Evolutionary conservation across 2,329 filamentous ascomycete genomes (phyloP), one percentile per base, ranked within the genome.

Genomic region (Beauveria pseudobassiana): DNA sequence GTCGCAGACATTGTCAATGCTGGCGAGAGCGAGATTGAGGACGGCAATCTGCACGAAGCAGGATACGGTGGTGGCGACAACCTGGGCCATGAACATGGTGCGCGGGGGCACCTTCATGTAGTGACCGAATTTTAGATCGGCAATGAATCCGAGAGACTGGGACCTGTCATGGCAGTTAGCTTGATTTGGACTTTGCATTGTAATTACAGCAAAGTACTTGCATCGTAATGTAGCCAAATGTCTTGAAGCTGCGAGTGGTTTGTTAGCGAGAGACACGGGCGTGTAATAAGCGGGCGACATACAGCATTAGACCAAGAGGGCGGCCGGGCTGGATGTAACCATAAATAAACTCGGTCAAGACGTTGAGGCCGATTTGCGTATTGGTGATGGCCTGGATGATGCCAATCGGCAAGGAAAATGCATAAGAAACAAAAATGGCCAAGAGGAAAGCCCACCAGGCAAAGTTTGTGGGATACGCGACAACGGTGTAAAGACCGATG

Each of bases 301-400:
- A 89, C 76, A 91, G 79, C 88, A 92, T 91, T 64, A 91, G 82
- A 0, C 86, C 88, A 60, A 91, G 75, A 0, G 89, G 88, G 6
- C 82, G 77, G 2, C 89, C 89, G 0, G 88, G 88, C 64, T 90
- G 87, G 67, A 91, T 88, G 68, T 91, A 91, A 1, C 89, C 89
- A 63, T 86, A 85, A 4, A 92, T 76, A 65, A 91, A 90, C 74
- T 90, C 88, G 1, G 87, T 89, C 64, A 91, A 76, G 28, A 92
- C 87, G 64, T 91, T 91, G 42, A 91, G 76, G 1, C 87, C 87
- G 43, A 90, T 86, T 75, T 89, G 77, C 71, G 87, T 87, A 68
- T 89, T 86, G 4, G 88, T 88, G 5, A 87, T 79, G 43, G 87
- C 88, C 68, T 89, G 82, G 40, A 91, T 84, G 63, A 90, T 89